Evolutionary conservation across 257 asterid genomes (phyloP).

Genomic region (Solanum ahanhuiri): DNA sequence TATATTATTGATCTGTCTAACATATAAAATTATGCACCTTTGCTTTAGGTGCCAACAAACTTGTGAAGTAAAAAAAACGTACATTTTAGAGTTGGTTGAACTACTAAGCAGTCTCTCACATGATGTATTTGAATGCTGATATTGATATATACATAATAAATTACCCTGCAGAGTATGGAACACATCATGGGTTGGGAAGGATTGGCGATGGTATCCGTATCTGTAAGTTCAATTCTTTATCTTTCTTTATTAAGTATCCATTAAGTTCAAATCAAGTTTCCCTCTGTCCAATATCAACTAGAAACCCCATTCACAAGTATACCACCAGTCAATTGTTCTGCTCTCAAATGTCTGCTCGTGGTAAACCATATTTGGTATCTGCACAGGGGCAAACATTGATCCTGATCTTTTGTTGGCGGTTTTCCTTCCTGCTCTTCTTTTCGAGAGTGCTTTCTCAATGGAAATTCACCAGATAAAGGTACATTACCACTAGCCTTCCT

Average conservation of each 20-base stretch:
- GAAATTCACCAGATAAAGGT: constrained; percentile 99
- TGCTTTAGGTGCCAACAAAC: background rate
- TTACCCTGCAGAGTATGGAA: constrained; percentile 60
- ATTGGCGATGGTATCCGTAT: constrained; percentile 84
- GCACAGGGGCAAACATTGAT: constrained; percentile 77
- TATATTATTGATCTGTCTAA: background rate
- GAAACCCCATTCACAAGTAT: background rate
- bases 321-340: background rate
- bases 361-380: background rate
- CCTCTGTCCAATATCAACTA: background rate
- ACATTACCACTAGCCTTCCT: background rate
- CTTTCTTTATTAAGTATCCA: background rate
- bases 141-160: background rate
- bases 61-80: background rate
- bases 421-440: constrained; percentile 98
- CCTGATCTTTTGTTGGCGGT: constrained; percentile 97
- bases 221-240: constrained; percentile 42
- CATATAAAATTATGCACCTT: background rate
- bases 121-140: background rate
- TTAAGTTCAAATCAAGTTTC: background rate
- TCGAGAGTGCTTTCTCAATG: constrained; percentile 90
- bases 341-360: background rate
- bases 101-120: background rate
- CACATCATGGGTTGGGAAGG: constrained; percentile 65
- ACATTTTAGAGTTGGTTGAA: background rate